Base-by-base conservation (phyloP, 768 basidiomycete species). In the Calvatia gigantea region DNA sequence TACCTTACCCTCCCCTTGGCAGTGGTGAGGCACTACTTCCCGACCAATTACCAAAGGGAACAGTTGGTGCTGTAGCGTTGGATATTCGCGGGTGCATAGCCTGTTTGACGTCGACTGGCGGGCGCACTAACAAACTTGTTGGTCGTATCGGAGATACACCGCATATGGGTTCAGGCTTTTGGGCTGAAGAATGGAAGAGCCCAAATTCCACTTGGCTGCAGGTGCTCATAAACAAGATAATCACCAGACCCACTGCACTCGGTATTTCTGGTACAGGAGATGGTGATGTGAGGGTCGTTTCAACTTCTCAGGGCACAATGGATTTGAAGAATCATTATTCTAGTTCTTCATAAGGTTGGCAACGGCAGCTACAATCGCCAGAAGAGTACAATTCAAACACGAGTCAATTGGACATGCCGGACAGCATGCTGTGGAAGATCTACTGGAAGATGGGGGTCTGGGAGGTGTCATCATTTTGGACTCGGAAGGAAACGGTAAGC, bases 81-180 rank as follows among this genome's bases (percentile, higher is more conserved):
- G 91, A 93, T 64, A 61, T 76, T 5, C 73, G 82, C 21, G 91
- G 91, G 0, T 91, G 89, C 63, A 84, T 93, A 56, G 81, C 85
- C 1, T 70, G 76, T 2, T 71, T 85, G 15, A 93, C 91, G 1
- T 91, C 90, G 1, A 94, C 91, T 0, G 91, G 91, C 32, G 91
- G 91, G 1, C 74, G 73, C 44, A 93, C 89, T 33, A 94, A 94
- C 69, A 94, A 94, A 67, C 76, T 91, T 7, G 86, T 84, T 15
- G 91, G 91, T 6, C 78, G 91, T 4, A 74, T 93, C n/a, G 90
- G 91, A 2, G 91, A 92, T 62, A 93, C 91, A 1, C 90, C 91
- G 0, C 67, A 78, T 27, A 85, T 88, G 81, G 89, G 87, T 3
- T 72, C 81, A 11, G 91, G 91, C 0, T 93, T 86, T 69, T 93